Evolutionary conservation across 345 rosid genomes (phyloP), one percentile per base, ranked within the genome.

Genomic region (Syzygium aromaticum): DNA sequence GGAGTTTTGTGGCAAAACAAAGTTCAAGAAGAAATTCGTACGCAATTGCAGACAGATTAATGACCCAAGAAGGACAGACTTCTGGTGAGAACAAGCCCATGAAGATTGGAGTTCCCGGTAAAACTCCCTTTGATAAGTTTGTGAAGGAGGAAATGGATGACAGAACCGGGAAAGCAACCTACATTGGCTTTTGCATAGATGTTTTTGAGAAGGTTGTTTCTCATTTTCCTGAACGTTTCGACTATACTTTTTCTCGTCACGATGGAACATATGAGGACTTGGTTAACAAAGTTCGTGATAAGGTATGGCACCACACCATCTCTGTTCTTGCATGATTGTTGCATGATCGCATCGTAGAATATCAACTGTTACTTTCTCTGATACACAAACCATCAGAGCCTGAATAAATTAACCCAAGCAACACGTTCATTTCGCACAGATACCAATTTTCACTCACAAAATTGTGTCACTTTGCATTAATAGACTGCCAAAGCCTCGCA

Each of bases 161-260:
- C 43, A 25, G 59, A 82, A 77, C 92, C 1, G 19, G 59, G 5
- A 51, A 54, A 54, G 86, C 59, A 11, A 43, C n/a, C 14, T 92
- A 86, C 51, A 88, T 51, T 51, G 95, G 96, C 33, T 94, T 91
- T 78, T 93, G 95, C 92, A 91, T 93, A n/a, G 87, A 89, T 10
- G 93, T 94, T 46, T 94, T 94, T 33, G 0, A 84, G 8, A 17
- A 88, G 88, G 87, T 91, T 57, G 77, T 49, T 7, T 1, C 8
- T n/a, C 49, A 49, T 90, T 59, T 88, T 30, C 25, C 92, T 89
- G 64, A 19, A 21, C 51, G 3, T 61, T 87, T 94, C 7, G 85
- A 89, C 52, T 91, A 86, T 52, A 57, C 27, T 19, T 91, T 93
- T 53, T n/a, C 2, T 23, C 87, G 87, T 30, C 57, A 88, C 30